Conservation (phyloP, 306 rosid species). For the Oxytropis ochrocephala region DNA sequence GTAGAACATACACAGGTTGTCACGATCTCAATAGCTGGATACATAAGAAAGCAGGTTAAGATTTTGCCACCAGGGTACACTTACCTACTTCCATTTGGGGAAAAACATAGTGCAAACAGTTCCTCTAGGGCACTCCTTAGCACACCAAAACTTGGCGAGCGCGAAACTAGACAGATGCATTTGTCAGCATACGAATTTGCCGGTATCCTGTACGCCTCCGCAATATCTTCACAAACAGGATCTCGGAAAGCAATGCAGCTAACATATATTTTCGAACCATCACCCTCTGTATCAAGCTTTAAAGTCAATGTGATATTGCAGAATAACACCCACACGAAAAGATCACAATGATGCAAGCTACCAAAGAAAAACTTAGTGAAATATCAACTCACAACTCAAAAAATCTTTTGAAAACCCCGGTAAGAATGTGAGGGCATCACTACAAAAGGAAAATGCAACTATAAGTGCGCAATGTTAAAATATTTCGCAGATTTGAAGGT, state of each 20-base stretch:
- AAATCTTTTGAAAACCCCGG: neutral
- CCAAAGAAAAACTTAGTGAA: slow-evolving; percentile 12
- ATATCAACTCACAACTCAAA: slow-evolving; percentile 10
- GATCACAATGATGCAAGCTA: slow-evolving; percentile 8
- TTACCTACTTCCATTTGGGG: slow-evolving; percentile 84
- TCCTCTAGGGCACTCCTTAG: slow-evolving; percentile 77
- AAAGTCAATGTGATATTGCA: slow-evolving; percentile 17
- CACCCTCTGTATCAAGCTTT: slow-evolving; percentile 75
- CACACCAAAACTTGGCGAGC: slow-evolving; percentile 70
- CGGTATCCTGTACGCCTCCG: slow-evolving; percentile 79
- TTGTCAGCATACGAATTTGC: slow-evolving; percentile 93
- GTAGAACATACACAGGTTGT: neutral
- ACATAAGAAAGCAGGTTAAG: slow-evolving; percentile 24
- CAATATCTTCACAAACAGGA: slow-evolving; percentile 89
- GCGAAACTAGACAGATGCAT: slow-evolving; percentile 96
- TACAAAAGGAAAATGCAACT: neutral
- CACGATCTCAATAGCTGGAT: slow-evolving; percentile 18
- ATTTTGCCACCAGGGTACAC: slow-evolving; percentile 26
- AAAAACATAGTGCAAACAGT: slow-evolving; percentile 75
- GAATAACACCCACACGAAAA: slow-evolving; percentile 11
- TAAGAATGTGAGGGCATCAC: neutral
- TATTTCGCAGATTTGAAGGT: slow-evolving; percentile 12
- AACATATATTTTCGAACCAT: slow-evolving; percentile 93
- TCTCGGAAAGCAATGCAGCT: slow-evolving; percentile 96
- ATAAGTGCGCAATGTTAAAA: neutral